Evolutionary conservation across 208 protist species (phyloP), one percentile per base, ranked within the genome.

Genomic region (Leishmania amazonensis): DNA sequence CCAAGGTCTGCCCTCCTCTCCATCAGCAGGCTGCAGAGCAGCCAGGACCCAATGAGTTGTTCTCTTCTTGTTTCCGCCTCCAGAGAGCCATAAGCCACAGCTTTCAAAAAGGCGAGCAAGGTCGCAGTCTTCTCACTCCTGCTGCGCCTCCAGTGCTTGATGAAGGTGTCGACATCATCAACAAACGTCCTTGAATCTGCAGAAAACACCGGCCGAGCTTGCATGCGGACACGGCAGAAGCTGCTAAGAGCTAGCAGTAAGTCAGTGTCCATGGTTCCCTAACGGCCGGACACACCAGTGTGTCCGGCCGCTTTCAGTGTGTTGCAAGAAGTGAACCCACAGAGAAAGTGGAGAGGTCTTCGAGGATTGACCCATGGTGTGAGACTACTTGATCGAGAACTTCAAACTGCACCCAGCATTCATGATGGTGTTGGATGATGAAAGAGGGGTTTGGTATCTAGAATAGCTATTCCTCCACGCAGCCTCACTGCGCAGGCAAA

Each of bases 161-260:
- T 31, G 21, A 78, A 53, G 15, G 38, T 47, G 17, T 8, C 47
- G 35, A 78, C n/a, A 35, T 65, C 57, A 47, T 31, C 28, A n/a
- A 78, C 35, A 51, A 51, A 64, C 11, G 75, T 24, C 38, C 57
- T 40, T 40, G 75, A 78, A 15, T 7, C 21, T 13, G 42, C 42
- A 65, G 24, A 78, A 3, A 78, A 65, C 67, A 78, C 57, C 3
- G 75, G 75, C 42, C 75, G 75, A 49, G n/a, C 53, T 40, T 78
- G 75, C 57, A 78, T 62, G 57, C 57, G 57, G 40, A 78, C 24
- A 45, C 75, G 75, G 31, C 75, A 78, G 58, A 78, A 78, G 57
- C 75, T 78, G 54, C 38, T 35, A n/a, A 78, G 35, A 53, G 7
- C 1, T 40, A 78, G 31, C 38, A 78, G 75, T 57, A 47, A 5